Base-by-base conservation (phyloP, 305 asterid species). In the Fraxinus sp. region DNA sequence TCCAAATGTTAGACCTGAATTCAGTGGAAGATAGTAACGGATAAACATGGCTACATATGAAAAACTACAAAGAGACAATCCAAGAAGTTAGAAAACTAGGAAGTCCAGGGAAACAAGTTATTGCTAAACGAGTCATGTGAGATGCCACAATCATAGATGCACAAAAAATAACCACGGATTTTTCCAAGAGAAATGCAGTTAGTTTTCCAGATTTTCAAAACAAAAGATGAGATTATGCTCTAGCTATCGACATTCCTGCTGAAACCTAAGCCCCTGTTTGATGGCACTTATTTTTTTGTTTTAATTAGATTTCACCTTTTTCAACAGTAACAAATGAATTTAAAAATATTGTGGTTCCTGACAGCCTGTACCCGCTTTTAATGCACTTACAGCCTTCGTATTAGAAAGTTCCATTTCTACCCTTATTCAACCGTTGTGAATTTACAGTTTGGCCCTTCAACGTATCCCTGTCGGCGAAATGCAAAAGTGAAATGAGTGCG, bases 31-130 rank as follows among this genome's bases (percentile, higher is more conserved):
- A 36, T 37, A 76, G 78, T 8, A 32, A 55, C 41, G 28, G 18
- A 35, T 68, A 59, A 55, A 22, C 80, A 6, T 33, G 8, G 18
- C 20, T 44, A 28, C 41, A 36, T 30, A 77, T 13, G 35, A 70
- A n/a, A 30, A 70, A 70, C 39, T 28, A 70, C 41, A 74, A 73
- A 57, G 39, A 49, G 76, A 36, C 55, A 55, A 84, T 30, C 83
- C 52, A 70, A 22, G 66, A 77, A 80, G 70, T 74, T 66, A 36
- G 57, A 68, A 26, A 33, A 26, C 37, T 71, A 68, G 76, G 52
- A 36, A 77, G 18, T 77, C 41, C 70, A 77, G n/a, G 16, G 16
- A 14, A 46, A 49, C 13, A 33, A 55, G 44, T 46, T 44, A 59
- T 26, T 24, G n/a, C 36, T 9, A 83, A 74, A 41, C 81, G 20